Conservation (phyloP, 1,284 basidiomycete species). For the Erythrobasidium hasegawianum region DNA sequence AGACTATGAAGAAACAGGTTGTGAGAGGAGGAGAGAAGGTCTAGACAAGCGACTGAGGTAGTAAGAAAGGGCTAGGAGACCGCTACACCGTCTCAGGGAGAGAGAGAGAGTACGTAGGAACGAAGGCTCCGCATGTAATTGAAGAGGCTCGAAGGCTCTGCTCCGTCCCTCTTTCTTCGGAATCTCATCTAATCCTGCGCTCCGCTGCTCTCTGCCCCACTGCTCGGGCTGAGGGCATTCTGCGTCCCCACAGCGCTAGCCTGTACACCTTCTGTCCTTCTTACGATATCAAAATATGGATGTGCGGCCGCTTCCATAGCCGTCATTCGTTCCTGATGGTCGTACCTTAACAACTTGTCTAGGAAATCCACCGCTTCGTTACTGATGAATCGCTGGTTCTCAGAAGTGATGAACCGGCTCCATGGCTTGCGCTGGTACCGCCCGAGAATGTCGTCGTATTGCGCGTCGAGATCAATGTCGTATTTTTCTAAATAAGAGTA, state of each 20-base stretch:
- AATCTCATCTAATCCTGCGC: background rate
- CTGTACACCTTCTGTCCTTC: background rate
- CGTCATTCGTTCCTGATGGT: conserved; percentile 93
- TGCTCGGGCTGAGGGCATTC: background rate
- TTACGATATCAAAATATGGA: conserved; percentile 62
- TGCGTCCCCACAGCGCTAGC: background rate
- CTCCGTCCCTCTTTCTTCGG: too few species aligned
- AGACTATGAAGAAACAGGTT: too few species aligned
- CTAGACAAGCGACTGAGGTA: too few species aligned
- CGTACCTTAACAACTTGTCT: conserved; percentile 91
- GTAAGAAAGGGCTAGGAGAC: too few species aligned
- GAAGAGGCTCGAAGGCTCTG: too few species aligned
- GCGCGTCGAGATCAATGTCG: conserved; percentile 64
- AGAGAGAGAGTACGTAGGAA: too few species aligned
- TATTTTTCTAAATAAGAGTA: conserved; percentile 65
- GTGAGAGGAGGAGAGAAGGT: too few species aligned
- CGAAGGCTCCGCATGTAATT: too few species aligned
- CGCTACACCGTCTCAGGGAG: too few species aligned
- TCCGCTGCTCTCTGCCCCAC: conserved; percentile 17
- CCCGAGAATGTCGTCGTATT: conserved; percentile 84
- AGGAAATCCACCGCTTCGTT: conserved; percentile 91
- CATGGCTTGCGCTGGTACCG: conserved; percentile 71
- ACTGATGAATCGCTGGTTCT: conserved; percentile 96
- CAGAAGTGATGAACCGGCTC: conserved; percentile 80
- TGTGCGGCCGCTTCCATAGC: conserved; percentile 85